A percentile compares a stretch with the other conserved stretches of the same genome.
Conservation (phyloP, 2,329 filamentous ascomycete genomes). For the Apiospora hydei region DNA sequence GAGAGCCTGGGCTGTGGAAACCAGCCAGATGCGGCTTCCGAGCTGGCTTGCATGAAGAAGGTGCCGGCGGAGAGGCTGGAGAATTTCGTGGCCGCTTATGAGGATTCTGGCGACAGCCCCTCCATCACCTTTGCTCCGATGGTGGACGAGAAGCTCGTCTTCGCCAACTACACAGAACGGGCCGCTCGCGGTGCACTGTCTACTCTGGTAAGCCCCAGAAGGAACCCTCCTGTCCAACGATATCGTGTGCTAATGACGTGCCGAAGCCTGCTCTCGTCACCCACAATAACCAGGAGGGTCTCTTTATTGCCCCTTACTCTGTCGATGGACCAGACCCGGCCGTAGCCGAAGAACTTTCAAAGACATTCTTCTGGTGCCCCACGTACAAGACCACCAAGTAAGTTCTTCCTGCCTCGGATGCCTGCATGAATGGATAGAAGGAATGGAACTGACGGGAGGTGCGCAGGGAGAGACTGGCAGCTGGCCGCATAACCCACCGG, state of each 20-base stretch:
- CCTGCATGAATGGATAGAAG: not conserved
- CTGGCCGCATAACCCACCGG: constrained; percentile 32
- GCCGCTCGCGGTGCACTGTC: constrained; percentile 36
- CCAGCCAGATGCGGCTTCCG: constrained; percentile 33
- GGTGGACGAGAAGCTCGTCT: constrained; percentile 42
- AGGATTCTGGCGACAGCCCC: constrained; percentile 39
- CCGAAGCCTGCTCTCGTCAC: constrained; percentile 28
- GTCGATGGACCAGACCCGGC: constrained; percentile 30
- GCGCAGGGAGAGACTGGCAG: constrained; percentile 6
- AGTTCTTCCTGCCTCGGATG: not conserved
- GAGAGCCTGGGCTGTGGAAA: constrained; percentile 42
- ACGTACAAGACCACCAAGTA: constrained; percentile 29
- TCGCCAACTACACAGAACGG: constrained; percentile 41
- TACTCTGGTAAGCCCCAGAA: constrained; percentile 42
- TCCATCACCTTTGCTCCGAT: constrained; percentile 38
- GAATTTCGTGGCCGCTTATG: constrained; percentile 41
- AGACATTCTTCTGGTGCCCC: constrained; percentile 36
- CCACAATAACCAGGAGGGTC: constrained; percentile 37
- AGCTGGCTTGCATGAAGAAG: constrained; percentile 46
- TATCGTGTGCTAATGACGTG: not conserved
- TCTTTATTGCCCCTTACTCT: constrained; percentile 33
- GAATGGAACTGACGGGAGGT: not conserved
- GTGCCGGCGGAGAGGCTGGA: constrained; percentile 40
- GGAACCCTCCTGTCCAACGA: constrained; percentile 31
- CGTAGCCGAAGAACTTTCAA: constrained; percentile 28